These are phyloP conservation scores for Penicillium sp. DNA, from an alignment of 2,329 filamentous ascomycete genomes.

Conservation along the genomic window DNA sequence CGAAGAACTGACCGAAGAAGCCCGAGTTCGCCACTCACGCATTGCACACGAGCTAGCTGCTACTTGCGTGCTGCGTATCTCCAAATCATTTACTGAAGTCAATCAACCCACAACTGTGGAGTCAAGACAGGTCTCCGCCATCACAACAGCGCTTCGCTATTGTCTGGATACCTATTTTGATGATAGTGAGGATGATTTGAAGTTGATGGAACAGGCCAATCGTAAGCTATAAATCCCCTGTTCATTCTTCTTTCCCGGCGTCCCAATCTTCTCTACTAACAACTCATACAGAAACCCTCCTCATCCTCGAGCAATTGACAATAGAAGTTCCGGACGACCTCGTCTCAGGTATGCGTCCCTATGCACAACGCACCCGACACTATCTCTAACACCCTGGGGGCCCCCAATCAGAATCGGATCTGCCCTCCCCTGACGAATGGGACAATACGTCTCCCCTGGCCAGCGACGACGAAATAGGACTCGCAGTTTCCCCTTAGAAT, in stretches of 20 bases:
- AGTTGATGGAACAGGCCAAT: constrained; percentile 37
- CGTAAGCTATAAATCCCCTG: constrained; percentile 35
- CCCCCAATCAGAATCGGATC: constrained; percentile 41
- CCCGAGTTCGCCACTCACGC: constrained; percentile 25
- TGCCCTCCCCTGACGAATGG: constrained; percentile 47
- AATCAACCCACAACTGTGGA: constrained; percentile 35
- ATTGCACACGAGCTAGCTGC: constrained; percentile 38
- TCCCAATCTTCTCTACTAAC: neutral
- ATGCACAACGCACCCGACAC: constrained; percentile 10
- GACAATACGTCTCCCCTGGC: constrained; percentile 46
- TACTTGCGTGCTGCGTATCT: neutral
- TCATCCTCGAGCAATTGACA: constrained; percentile 40
- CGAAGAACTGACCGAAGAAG: constrained; percentile 26
- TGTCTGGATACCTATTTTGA: constrained; percentile 45
- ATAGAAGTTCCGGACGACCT: constrained; percentile 45
- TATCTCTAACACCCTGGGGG: neutral
- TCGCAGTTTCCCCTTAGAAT: constrained; percentile 36
- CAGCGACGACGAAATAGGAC: constrained; percentile 47
- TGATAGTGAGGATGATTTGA: constrained; percentile 40
- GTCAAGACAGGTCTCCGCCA: constrained; percentile 39
- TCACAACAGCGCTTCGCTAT: constrained; percentile 42
- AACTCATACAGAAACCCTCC: constrained; percentile 32
- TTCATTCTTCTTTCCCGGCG: neutral
- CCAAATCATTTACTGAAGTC: constrained; percentile 28
- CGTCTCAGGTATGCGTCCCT: constrained; percentile 40